Conservation (phyloP, 331 rosid genomes). For the Quercus lobata region DNA sequence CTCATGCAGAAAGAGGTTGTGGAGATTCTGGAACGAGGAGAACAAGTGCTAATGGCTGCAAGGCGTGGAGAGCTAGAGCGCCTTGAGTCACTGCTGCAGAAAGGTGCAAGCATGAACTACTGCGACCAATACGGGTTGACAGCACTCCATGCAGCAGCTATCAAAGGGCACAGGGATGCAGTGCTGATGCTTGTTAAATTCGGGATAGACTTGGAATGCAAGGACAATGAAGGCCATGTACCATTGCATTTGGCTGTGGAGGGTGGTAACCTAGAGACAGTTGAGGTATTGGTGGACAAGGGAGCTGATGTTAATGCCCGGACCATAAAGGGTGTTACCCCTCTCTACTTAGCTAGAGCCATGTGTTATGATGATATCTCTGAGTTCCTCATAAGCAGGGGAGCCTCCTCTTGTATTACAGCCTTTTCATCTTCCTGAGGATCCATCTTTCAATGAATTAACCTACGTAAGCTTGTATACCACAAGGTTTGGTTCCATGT, state of each 20-base stretch:
- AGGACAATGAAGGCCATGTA: constrained; percentile 62
- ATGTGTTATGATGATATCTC: constrained; percentile 50
- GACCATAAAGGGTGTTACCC: constrained; percentile 49
- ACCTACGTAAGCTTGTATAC: too few relatives aligned
- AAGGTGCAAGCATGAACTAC: constrained; percentile 35
- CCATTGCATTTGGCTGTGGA: constrained; percentile 74
- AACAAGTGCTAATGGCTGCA: constrained; percentile 47
- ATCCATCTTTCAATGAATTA: too few relatives aligned
- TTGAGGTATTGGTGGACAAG: constrained; percentile 33
- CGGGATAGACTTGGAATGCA: constrained; percentile 55
- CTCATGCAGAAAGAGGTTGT: constrained; percentile 21
- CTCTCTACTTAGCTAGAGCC: constrained; percentile 57
- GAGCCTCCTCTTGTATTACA: constrained; percentile 34
- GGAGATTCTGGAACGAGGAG: constrained; percentile 44
- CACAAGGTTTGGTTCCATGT: too few relatives aligned
- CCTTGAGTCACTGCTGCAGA: constrained; percentile 32
- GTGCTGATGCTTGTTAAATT: constrained; percentile 34
- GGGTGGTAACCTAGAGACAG: constrained; percentile 48
- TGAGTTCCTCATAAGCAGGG: constrained; percentile 42
- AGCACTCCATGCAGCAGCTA: constrained; percentile 66
- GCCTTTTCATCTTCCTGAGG: background rate
- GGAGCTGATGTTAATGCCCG: constrained; percentile 50
- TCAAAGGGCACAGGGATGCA: constrained; percentile 66
- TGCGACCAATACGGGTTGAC: constrained; percentile 65
- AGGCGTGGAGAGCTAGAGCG: constrained; percentile 41